Evolutionary conservation across 1,284 basidiomycete species (phyloP).

Genomic region (Volvariella volvacea): DNA sequence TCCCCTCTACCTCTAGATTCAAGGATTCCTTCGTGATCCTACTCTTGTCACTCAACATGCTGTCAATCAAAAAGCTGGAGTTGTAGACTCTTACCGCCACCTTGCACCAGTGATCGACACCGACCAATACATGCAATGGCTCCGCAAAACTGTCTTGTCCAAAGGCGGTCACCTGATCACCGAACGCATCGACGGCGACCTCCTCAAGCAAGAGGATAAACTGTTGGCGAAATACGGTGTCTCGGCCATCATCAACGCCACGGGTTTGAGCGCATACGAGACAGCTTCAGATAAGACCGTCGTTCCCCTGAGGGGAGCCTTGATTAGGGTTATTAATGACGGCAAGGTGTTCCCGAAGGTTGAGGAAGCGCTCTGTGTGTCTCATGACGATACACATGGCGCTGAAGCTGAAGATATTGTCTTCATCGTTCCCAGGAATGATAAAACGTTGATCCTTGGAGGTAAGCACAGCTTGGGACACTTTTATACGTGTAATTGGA

Average conservation of each 20-base stretch:
- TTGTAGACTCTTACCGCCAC: constrained; percentile 28
- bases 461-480: constrained; percentile 14
- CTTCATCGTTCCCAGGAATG: constrained; percentile 28
- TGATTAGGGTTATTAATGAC: constrained; percentile 31
- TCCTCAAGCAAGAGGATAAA: constrained; percentile 20
- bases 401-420: constrained; percentile 22
- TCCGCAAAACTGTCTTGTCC: constrained; percentile 19
- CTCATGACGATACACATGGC: constrained; percentile 18
- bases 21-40: constrained; percentile 23
- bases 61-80: constrained; percentile 21
- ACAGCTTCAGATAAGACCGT: constrained; percentile 24
- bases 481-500: neutral
- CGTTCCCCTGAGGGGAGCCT: constrained; percentile 30
- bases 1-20: constrained; percentile 11
- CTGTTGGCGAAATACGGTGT: constrained; percentile 23
- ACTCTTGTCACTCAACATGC: constrained; percentile 15
- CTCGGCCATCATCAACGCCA: constrained; percentile 27
- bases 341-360: constrained; percentile 27
- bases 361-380: constrained; percentile 22
- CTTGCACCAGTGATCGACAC: constrained; percentile 29
- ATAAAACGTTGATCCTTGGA: constrained; percentile 24
- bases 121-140: constrained; percentile 27
- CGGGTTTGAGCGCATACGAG: constrained; percentile 24
- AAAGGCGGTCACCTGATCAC: constrained; percentile 26
- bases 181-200: constrained; percentile 18